A percentile compares a stretch with the other conserved stretches of the same genome.
phyloP scores from a whole-genome alignment of 441 rosid genomes.

The Aquilaria agallochum region DNA sequence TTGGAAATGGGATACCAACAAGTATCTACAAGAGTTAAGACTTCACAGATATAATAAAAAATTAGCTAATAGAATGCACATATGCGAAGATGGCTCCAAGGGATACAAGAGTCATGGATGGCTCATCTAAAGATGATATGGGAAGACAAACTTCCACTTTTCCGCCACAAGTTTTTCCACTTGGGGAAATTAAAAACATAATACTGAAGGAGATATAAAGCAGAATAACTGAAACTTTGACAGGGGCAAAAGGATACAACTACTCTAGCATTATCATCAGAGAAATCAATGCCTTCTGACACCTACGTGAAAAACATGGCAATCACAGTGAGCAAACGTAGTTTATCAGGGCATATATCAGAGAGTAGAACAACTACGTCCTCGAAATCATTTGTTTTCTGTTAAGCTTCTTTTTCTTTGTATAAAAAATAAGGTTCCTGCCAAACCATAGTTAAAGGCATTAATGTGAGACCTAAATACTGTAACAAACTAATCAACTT shows the following conservation, averaged over 20 bases:
- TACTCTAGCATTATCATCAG: conserved; percentile 95
- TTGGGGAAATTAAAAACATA: conserved; percentile 10
- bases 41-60: conserved; percentile 21
- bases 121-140: conserved; percentile 1
- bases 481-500: no score
- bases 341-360: no score
- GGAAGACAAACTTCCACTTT: conserved; percentile 8
- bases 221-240: conserved; percentile 11
- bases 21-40: conserved; percentile 74
- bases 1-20: conserved; percentile 98
- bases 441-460: no score
- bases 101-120: background rate
- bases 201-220: conserved; percentile 9
- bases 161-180: conserved; percentile 3
- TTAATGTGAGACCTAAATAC: no score
- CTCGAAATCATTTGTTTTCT: no score
- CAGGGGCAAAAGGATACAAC: conserved; percentile 77
- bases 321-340: background rate
- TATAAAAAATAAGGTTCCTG: no score
- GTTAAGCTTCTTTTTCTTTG: no score
- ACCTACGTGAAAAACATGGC: conserved; percentile 52
- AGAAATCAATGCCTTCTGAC: conserved; percentile 97
- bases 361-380: no score
- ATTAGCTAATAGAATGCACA: conserved; percentile 1
- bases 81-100: conserved; percentile 1